These are phyloP conservation scores for Porodaedalea pini DNA, from an alignment of 1,284 basidiomycete genomes.

Conservation along the genomic window DNA sequence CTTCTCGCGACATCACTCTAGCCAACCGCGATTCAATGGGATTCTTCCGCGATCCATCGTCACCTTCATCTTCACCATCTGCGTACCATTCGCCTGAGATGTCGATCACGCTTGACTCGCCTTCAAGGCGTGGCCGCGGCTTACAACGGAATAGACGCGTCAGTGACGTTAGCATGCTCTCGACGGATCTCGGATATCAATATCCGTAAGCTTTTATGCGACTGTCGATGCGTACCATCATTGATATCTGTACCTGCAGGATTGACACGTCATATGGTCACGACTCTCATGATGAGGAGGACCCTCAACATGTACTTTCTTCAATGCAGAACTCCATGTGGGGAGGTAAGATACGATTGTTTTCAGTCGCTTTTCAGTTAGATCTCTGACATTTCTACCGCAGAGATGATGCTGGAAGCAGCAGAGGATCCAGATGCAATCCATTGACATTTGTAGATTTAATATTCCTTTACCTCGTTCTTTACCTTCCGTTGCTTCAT, in stretches of 20 bases:
- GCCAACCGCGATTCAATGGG: conserved; percentile 36
- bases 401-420: conserved; percentile 27
- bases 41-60: conserved; percentile 34
- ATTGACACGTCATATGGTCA: conserved; percentile 43
- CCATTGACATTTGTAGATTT: neutral
- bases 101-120: conserved; percentile 43
- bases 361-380: neutral
- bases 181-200: conserved; percentile 48
- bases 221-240: neutral
- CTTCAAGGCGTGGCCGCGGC: conserved; percentile 33
- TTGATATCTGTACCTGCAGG: conserved; percentile 28
- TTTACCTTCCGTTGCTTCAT: neutral
- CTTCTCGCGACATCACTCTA: conserved; percentile 54
- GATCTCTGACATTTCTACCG: neutral
- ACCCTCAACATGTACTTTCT: conserved; percentile 50
- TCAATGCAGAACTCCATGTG: conserved; percentile 66
- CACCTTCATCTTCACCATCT: conserved; percentile 44
- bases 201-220: conserved; percentile 41
- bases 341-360: conserved; percentile 50
- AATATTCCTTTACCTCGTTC: neutral
- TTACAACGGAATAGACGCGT: conserved; percentile 51
- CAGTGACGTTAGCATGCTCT: conserved; percentile 60
- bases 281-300: conserved; percentile 37
- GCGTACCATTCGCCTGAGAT: conserved; percentile 42
- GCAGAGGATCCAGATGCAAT: conserved; percentile 21